phyloP scores from a whole-genome alignment of 495 filamentous ascomycete species.

The Amphirosellinia nigrospora region DNA sequence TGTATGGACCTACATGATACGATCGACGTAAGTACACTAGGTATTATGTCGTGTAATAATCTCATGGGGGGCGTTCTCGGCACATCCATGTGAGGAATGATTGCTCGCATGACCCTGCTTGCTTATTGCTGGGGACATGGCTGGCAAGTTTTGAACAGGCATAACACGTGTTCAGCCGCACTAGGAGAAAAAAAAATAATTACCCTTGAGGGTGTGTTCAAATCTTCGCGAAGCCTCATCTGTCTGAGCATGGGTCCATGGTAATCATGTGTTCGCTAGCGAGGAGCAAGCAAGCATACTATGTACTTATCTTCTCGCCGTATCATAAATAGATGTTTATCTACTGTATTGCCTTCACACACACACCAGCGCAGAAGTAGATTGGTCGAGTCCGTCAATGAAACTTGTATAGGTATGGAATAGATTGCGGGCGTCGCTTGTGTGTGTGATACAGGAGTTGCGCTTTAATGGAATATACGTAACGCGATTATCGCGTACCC shows the following conservation, averaged over 20 bases:
- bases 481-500: background rate
- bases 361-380: background rate
- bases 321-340: too few relatives aligned
- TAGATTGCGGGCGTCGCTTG: background rate
- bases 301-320: too few relatives aligned
- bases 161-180: slow-evolving; percentile 24
- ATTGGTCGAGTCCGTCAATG: background rate
- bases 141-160: background rate
- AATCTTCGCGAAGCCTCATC: background rate
- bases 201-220: background rate
- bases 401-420: slow-evolving; percentile 7
- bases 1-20: slow-evolving; percentile 8
- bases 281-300: too few relatives aligned
- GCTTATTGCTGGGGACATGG: background rate
- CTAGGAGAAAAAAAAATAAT: background rate
- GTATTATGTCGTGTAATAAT: background rate
- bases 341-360: background rate
- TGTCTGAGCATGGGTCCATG: background rate
- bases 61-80: background rate
- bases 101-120: background rate
- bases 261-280: too few relatives aligned
- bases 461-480: background rate
- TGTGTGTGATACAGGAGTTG: background rate
- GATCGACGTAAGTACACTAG: background rate
- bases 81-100: slow-evolving; percentile 8